These are phyloP conservation scores for Fraxinus excelsior DNA, from an alignment of 257 asterid species.

Conservation along the genomic window DNA sequence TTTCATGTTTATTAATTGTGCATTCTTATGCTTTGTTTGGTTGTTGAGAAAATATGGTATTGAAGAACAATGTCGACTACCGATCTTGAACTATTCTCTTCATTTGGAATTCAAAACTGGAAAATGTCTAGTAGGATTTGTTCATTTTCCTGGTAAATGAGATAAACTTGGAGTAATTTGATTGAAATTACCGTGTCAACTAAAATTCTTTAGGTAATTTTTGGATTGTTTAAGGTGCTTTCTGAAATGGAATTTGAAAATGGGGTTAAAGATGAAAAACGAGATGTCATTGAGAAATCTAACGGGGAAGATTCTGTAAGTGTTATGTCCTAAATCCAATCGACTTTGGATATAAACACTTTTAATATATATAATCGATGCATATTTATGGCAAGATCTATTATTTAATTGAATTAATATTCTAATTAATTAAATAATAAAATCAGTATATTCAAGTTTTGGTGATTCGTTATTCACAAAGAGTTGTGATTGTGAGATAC, in stretches of 20 bases:
- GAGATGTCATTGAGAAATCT: conserved; percentile 29
- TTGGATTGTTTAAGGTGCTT: conserved; percentile 18
- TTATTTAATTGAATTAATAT: too few relatives aligned
- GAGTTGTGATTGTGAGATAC: too few relatives aligned
- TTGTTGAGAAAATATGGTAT: not conserved
- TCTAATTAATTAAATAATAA: too few relatives aligned
- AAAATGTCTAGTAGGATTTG: conserved; percentile 4
- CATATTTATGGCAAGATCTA: too few relatives aligned
- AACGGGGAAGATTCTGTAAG: conserved; percentile 35
- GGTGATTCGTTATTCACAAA: too few relatives aligned
- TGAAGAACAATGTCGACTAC: not conserved
- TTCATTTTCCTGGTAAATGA: conserved; percentile 1
- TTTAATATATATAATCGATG: too few relatives aligned
- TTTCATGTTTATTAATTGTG: not conserved
- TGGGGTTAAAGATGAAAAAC: conserved; percentile 54
- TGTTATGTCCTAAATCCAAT: too few relatives aligned
- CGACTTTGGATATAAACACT: too few relatives aligned
- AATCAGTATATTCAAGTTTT: too few relatives aligned
- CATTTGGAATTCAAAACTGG: not conserved
- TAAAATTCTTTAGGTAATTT: not conserved
- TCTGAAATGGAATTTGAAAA: conserved; percentile 57
- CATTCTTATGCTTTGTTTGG: not conserved
- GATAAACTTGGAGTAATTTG: too few relatives aligned
- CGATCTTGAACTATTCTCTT: not conserved
- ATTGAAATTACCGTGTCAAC: not conserved